phyloP scores from a whole-genome alignment of 2,329 filamentous ascomycete species.

The Fusarium globosum region DNA sequence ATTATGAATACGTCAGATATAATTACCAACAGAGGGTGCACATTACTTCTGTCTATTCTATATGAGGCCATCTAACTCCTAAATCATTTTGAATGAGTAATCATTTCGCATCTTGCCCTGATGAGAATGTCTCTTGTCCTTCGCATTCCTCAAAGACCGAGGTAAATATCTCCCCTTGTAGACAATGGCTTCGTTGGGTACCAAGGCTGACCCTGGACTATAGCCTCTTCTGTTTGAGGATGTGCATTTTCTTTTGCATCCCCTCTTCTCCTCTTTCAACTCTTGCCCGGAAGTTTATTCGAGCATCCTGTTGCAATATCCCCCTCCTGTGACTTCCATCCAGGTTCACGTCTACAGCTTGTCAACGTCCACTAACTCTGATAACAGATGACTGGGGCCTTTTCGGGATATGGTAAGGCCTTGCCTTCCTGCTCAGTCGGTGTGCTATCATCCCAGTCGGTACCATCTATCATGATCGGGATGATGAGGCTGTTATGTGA shows the following conservation, averaged over 20 bases:
- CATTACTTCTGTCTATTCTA: no score
- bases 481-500: not conserved
- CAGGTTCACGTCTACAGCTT: no score
- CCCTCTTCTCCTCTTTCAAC: rapidly evolving
- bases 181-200: rapidly evolving
- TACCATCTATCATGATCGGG: not conserved
- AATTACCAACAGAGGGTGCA: no score
- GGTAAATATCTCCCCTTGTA: not conserved
- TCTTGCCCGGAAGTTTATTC: not conserved
- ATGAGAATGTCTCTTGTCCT: not conserved
- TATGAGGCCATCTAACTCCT: not conserved
- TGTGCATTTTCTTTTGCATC: rapidly evolving
- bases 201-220: not conserved
- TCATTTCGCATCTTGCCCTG: rapidly evolving
- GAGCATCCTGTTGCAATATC: not conserved
- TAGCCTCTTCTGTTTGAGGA: rapidly evolving
- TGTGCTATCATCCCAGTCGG: not conserved
- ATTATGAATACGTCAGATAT: no score
- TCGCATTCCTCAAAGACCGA: no score
- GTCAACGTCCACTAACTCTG: not conserved
- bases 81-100: not conserved
- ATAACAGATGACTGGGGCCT: not conserved
- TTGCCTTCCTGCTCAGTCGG: not conserved
- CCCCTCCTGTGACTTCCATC: not conserved
- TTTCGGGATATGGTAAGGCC: not conserved